phyloP scores from a whole-genome alignment of 2,329 filamentous ascomycete genomes.

The Fusarium sp. region DNA sequence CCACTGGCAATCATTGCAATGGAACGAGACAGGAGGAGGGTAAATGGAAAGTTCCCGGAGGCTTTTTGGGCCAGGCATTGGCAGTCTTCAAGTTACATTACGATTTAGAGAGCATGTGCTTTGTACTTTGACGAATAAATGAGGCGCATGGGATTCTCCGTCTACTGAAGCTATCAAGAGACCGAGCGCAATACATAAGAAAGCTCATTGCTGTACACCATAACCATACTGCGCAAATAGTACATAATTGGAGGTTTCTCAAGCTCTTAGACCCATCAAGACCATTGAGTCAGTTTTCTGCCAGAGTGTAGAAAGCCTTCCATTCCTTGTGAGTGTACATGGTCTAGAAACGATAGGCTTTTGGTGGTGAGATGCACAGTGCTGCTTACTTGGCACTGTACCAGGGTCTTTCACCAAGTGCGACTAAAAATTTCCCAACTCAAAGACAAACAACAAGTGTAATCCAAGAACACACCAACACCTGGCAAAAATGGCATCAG shows the following conservation, averaged over 20 bases:
- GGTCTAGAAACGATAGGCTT: not conserved
- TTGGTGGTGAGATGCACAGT: not conserved
- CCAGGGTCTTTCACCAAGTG: not conserved
- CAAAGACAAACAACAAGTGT: not conserved
- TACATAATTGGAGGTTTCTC: not conserved
- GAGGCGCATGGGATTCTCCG: not conserved
- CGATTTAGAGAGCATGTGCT: not conserved
- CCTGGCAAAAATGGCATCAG: conserved; percentile 41
- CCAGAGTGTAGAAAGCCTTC: not conserved
- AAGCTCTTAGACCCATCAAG: not conserved
- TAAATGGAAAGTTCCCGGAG: not conserved
- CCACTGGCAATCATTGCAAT: not conserved
- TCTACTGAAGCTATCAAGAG: not conserved
- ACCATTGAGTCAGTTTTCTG: not conserved
- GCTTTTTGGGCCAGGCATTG: not conserved
- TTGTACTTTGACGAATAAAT: not conserved
- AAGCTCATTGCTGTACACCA: not conserved
- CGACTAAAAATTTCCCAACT: conserved; percentile 21
- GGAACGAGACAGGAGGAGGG: not conserved
- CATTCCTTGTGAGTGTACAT: too few relatives aligned
- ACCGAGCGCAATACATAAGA: not conserved
- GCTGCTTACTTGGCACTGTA: not conserved
- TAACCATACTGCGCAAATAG: not conserved
- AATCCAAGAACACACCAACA: not conserved
- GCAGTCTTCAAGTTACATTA: not conserved